Conservation (phyloP, 1,284 basidiomycete species). For the Papiliotrema terrestris region DNA sequence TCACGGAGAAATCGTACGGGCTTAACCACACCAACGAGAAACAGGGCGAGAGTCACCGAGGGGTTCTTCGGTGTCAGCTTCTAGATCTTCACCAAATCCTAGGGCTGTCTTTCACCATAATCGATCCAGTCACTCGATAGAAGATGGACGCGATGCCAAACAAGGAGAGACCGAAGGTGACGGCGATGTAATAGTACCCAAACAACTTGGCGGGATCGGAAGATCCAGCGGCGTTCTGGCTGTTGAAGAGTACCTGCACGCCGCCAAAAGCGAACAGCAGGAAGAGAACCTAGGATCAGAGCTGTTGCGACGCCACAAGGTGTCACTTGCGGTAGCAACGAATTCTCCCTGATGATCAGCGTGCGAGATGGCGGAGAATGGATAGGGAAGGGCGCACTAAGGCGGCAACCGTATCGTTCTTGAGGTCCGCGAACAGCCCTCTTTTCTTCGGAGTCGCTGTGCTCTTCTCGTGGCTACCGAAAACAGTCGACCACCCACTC, state of each 20-base stretch:
- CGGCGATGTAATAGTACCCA: conserved; percentile 57
- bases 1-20: conserved; percentile 58
- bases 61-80: conserved; percentile 52
- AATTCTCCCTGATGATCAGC: conserved; percentile 9
- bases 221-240: not conserved
- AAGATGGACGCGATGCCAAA: conserved; percentile 69
- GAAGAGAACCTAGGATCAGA: conserved; percentile 23
- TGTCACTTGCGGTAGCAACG: conserved; percentile 24
- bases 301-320: not conserved
- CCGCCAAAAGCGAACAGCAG: conserved; percentile 29
- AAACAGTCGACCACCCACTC: too few species aligned
- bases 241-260: not conserved
- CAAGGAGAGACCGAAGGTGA: conserved; percentile 63
- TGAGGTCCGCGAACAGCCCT: not conserved
- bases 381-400: not conserved
- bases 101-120: conserved; percentile 48
- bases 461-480: not conserved
- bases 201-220: conserved; percentile 23
- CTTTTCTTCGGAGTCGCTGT: not conserved
- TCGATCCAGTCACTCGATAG: conserved; percentile 65
- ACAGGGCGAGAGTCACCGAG: conserved; percentile 61
- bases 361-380: not conserved
- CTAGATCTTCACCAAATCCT: too few species aligned
- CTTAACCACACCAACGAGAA: conserved; percentile 59
- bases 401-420: conserved; percentile 2